Conservation (phyloP, 306 rosid genomes). For the Dryas alaskensis region DNA sequence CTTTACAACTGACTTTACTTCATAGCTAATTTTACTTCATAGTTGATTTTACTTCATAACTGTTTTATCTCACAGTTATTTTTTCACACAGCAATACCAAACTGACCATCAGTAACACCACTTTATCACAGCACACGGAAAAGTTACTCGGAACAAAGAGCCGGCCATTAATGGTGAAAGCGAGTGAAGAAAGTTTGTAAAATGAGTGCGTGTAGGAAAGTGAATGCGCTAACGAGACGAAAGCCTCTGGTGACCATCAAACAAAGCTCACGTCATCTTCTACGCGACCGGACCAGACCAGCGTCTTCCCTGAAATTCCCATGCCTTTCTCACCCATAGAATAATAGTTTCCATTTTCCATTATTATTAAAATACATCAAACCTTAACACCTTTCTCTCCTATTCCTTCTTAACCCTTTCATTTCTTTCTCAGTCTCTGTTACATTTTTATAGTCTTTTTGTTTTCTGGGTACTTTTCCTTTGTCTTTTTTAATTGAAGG, state of each 20-base stretch:
- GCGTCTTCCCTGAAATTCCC: neutral
- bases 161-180: neutral
- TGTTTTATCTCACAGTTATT: too few relatives aligned
- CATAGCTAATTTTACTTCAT: too few relatives aligned
- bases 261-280: slow-evolving; percentile 22
- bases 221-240: slow-evolving; percentile 1
- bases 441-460: neutral
- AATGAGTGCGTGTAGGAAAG: slow-evolving; percentile 5
- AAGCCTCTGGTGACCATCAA: neutral
- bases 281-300: slow-evolving; percentile 4
- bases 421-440: slow-evolving; percentile 3
- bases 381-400: too few relatives aligned
- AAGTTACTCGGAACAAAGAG: too few relatives aligned
- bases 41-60: too few relatives aligned
- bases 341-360: neutral
- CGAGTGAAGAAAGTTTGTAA: neutral
- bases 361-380: neutral
- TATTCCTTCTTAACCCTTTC: neutral
- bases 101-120: too few relatives aligned
- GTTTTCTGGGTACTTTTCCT: neutral
- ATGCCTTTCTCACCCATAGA: neutral
- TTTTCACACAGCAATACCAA: too few relatives aligned
- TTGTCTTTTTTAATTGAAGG: neutral
- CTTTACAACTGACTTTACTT: too few relatives aligned
- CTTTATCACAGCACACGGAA: too few relatives aligned